Percentiles rank a stretch among this genome's conserved stretches.
Evolutionary conservation across 2,329 filamentous ascomycete genomes (phyloP).

Genomic region (Fusarium haematococcum): DNA sequence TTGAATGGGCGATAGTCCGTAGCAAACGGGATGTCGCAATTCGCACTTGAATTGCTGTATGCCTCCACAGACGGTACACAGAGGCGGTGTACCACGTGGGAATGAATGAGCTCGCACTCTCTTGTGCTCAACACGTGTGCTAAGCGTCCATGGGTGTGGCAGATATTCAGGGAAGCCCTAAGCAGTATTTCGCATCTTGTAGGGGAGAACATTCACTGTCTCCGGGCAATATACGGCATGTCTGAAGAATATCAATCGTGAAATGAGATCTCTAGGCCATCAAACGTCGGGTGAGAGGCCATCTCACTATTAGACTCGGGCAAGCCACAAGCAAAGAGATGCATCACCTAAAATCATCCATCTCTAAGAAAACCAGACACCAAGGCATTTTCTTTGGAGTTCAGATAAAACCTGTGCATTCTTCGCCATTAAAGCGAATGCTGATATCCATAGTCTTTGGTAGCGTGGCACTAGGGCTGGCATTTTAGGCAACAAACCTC

Average conservation of each 20-base stretch:
- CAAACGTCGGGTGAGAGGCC: not conserved
- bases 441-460: not conserved
- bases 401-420: not conserved
- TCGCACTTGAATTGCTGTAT: not conserved
- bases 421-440: not conserved
- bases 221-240: not conserved
- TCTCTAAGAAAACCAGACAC: not conserved
- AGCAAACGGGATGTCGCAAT: not conserved
- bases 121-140: not conserved
- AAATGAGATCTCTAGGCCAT: not conserved
- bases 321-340: not conserved
- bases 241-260: not conserved
- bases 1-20: not conserved
- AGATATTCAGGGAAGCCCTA: not conserved
- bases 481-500: not conserved
- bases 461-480: not conserved
- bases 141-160: not conserved
- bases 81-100: not conserved
- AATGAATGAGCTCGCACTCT: not conserved
- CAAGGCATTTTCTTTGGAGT: not conserved
- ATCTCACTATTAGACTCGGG: not conserved
- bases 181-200: not conserved
- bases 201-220: no score
- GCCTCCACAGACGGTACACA: not conserved
- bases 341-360: not conserved